Evolutionary conservation across 805 yeast genomes (phyloP).

Genomic region (Candida patagonica): DNA sequence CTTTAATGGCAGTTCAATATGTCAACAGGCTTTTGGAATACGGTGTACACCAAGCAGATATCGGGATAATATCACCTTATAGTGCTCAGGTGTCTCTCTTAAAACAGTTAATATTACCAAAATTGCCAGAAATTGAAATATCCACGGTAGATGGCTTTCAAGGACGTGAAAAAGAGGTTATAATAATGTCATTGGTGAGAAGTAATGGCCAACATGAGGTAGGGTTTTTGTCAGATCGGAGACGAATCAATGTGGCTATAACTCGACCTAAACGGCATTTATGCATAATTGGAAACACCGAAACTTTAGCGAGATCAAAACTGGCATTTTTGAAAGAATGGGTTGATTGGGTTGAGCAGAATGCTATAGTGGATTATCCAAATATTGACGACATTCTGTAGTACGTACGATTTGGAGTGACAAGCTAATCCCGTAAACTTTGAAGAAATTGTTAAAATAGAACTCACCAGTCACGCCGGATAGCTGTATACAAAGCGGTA

Average conservation of each 20-base stretch:
- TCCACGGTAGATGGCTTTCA: slow-evolving; percentile 95
- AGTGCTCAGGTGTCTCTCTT: slow-evolving; percentile 71
- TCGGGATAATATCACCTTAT: slow-evolving; percentile 88
- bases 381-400: slow-evolving; percentile 30
- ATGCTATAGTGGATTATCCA: slow-evolving; percentile 61
- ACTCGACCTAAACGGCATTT: slow-evolving; percentile 82
- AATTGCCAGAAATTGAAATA: slow-evolving; percentile 49
- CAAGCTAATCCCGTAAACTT: no score
- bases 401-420: no score
- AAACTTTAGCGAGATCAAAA: slow-evolving; percentile 39
- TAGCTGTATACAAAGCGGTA: no score
- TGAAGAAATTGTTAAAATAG: no score
- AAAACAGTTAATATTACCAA: slow-evolving; percentile 35
- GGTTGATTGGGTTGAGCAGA: slow-evolving; percentile 61
- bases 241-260: slow-evolving; percentile 87
- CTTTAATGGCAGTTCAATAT: slow-evolving; percentile 49
- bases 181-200: slow-evolving; percentile 71
- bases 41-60: slow-evolving; percentile 47
- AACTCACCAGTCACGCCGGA: no score
- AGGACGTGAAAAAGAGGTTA: slow-evolving; percentile 88
- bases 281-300: slow-evolving; percentile 81
- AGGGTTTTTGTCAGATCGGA: slow-evolving; percentile 71
- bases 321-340: slow-evolving; percentile 47
- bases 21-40: slow-evolving; percentile 38
- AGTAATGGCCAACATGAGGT: slow-evolving; percentile 62